Conservation (phyloP, 2,329 filamentous ascomycete species). For the Raffaelea deltoideospora region DNA sequence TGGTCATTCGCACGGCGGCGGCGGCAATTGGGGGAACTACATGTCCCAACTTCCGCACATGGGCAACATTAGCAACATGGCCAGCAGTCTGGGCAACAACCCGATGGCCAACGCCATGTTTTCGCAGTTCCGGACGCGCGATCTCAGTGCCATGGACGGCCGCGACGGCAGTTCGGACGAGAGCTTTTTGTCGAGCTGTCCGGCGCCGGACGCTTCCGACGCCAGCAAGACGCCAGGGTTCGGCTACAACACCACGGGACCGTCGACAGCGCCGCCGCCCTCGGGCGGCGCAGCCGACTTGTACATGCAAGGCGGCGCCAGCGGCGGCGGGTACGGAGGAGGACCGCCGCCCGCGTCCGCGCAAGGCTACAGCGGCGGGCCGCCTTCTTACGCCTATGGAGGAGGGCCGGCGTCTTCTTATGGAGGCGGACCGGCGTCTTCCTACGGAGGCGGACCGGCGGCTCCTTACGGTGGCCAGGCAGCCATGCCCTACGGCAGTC, state of each 20-base stretch:
- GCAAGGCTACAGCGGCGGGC: no score
- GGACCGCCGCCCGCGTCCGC: neutral
- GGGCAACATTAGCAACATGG: slow-evolving; percentile 36
- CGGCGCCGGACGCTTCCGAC: slow-evolving; percentile 12
- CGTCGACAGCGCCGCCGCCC: neutral
- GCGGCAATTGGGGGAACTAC: slow-evolving; percentile 18
- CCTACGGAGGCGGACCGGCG: no score
- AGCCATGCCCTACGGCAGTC: no score
- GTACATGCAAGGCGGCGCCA: slow-evolving; percentile 2
- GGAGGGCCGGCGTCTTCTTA: no score
- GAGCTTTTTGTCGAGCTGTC: slow-evolving; percentile 20
- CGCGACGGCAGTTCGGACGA: slow-evolving; percentile 18
- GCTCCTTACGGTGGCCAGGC: no score
- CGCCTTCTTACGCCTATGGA: no score
- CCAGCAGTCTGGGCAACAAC: slow-evolving; percentile 2
- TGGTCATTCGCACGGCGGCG: slow-evolving; percentile 17
- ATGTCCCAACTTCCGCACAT: no score
- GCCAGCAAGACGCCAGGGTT: slow-evolving; percentile 24
- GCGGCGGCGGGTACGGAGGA: neutral
- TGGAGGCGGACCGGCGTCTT: no score
- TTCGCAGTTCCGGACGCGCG: slow-evolving; percentile 44
- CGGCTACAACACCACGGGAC: slow-evolving; percentile 9
- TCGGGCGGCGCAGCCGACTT: slow-evolving; percentile 7
- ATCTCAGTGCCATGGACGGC: slow-evolving; percentile 39
- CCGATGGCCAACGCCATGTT: slow-evolving; percentile 41